Conservation (phyloP, 2,329 filamentous ascomycete species). For the Didymella arachidicola region DNA sequence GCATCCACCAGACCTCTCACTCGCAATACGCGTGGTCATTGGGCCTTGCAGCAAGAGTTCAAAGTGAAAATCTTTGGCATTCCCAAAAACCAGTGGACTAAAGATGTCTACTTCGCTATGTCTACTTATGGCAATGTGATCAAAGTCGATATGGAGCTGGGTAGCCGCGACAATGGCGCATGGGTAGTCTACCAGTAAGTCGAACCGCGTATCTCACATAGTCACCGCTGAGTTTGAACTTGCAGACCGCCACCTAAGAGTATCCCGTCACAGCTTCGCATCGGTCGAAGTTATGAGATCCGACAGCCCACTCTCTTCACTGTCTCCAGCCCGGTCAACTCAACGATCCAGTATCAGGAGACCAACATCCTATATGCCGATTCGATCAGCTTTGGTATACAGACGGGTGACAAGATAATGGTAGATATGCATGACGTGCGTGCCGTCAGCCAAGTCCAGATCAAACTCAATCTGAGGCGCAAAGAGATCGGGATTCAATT, state of each 20-base stretch:
- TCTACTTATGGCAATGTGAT: constrained; percentile 37
- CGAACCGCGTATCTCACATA: neutral
- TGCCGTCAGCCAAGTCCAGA: constrained; percentile 34
- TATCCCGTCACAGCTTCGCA: constrained; percentile 20
- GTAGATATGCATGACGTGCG: constrained; percentile 63
- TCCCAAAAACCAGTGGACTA: constrained; percentile 28
- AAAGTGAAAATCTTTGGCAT: constrained; percentile 34
- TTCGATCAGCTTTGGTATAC: constrained; percentile 69
- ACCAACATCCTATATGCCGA: constrained; percentile 44
- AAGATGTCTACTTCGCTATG: constrained; percentile 34
- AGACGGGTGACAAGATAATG: constrained; percentile 63
- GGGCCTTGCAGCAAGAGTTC: constrained; percentile 32
- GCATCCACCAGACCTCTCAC: constrained; percentile 6
- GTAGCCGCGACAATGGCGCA: constrained; percentile 22
- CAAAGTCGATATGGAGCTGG: constrained; percentile 38
- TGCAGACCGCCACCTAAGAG: constrained; percentile 26
- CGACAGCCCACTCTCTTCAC: constrained; percentile 5
- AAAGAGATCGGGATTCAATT: constrained; percentile 59
- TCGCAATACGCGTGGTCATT: constrained; percentile 16
- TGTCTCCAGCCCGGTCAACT: constrained; percentile 35
- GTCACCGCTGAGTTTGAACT: constrained; percentile 2
- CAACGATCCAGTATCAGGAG: constrained; percentile 35
- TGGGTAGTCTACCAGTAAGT: constrained; percentile 39
- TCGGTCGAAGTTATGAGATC: constrained; percentile 22
- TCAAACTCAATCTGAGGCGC: constrained; percentile 55